Evolutionary conservation across 176 grass and related monocot genomes (phyloP), one percentile per base, ranked within the genome.

Genomic region (Triticum turgidum): DNA sequence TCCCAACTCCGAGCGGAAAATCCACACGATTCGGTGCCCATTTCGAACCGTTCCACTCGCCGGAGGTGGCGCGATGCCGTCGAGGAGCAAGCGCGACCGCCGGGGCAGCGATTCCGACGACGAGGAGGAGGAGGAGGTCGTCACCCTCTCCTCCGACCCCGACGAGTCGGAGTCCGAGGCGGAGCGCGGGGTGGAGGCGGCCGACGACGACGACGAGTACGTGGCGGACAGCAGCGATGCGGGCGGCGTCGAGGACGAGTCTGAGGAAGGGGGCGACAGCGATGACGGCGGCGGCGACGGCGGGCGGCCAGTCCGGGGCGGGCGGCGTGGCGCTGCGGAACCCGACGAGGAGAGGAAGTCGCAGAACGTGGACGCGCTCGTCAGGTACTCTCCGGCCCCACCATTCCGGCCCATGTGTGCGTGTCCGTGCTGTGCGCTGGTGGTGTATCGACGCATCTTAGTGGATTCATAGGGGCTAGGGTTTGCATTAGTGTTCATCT

Each of bases 351-450:
- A 94, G 63, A 85, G 77, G 78, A 99, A 99, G 61, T 99, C 89
- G 30, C 92, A 96, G 76, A 98, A 96, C 54, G 94, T 98, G 3
- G 92, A 90, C 25, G 94, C 91, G 74, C 89, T 96, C 13, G 87
- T 99, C 61, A 99, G 92, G 97, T 96, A 91, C 22, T 47, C 17
- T 70, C 81, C 20, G 25, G 32, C 72, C 9, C 11, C 5, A 12
- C 59, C 61, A 87, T 70, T 70, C 77, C 13, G 27, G 41, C 58
- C 18, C 52, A 39, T 39, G 9, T 52, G 18, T 65, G 63, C 63
- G 5, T 88, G n/a, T 30, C 24, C 15, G 18, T 62, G 61, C 61
- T 61, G 74, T 8, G 49, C 25, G 78, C 7, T 52, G 85, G 79
- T 82, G 22, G 41, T 51, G 61, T 85, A 54, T 80, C 14, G 51